Base-by-base conservation (phyloP, 2,329 filamentous ascomycete species). In the Colletotrichum sp. region DNA sequence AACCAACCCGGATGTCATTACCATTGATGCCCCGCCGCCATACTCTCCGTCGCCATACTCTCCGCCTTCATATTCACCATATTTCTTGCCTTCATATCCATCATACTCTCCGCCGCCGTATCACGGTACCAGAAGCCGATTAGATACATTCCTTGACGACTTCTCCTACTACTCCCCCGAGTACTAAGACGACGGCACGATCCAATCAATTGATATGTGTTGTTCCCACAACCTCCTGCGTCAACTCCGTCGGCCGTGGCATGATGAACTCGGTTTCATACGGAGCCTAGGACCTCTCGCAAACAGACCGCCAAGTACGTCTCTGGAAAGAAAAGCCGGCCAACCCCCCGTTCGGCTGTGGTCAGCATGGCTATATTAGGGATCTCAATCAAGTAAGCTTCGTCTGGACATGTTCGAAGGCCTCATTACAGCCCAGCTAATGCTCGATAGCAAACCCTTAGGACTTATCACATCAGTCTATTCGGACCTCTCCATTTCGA, bases 1-100 rank as follows among this genome's bases (percentile, higher is more conserved):
- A 12, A n/a, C 1, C n/a, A 13, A 21, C n/a, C n/a, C n/a, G n/a
- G 44, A 0, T 0, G 44, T 24, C 44, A 12, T 12, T 49, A 0
- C 39, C 18, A 52, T 52, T 8, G 39, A 49, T 49, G 18, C n/a
- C n/a, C 10, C n/a, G 0, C 44, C 44, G n/a, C 44, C 44, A 21
- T 52, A 24, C n/a, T 52, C 44, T 16, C 34, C n/a, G 44, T 12
- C 44, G 44, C 44, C 44, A 5, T 52, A 21, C n/a, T 52, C 44
- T 2, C n/a, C 6, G 44, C n/a, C 44, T 12, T 12, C 39, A 44
- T 44, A 1, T 18, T 44, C 34, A 15, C 39, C 39, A 49, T 3
- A n/a, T n/a, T n/a, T 9, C 39, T 18, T 1, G 18, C 18, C 18
- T 18, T n/a, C 44, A 52, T 52, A 12, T 49, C 16, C 36, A 44